phyloP scores from a whole-genome alignment of 2,329 filamentous ascomycete genomes.

The Ophiostoma fasciatum region DNA sequence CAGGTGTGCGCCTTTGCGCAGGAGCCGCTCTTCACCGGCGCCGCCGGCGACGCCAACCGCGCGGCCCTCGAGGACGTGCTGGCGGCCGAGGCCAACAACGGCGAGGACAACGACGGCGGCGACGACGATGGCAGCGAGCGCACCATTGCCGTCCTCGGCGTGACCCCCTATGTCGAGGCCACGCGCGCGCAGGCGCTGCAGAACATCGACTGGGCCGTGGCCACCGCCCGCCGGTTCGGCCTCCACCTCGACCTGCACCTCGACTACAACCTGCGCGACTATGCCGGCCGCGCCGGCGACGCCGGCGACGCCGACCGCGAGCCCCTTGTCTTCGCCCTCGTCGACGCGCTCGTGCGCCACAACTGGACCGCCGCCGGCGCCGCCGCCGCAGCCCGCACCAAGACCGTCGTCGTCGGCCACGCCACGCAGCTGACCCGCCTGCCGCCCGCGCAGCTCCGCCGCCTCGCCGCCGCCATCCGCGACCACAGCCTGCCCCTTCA shows the following conservation, averaged over 20 bases:
- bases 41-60: constrained; percentile 33
- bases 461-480: constrained; percentile 31
- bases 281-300: constrained; percentile 5
- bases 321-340: constrained; percentile 37
- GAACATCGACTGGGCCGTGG: constrained; percentile 51
- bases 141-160: constrained; percentile 45
- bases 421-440: constrained; percentile 52
- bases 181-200: constrained; percentile 28
- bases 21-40: constrained; percentile 47
- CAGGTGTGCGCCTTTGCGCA: constrained; percentile 61
- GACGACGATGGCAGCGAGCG: not conserved
- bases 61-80: constrained; percentile 25
- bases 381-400: constrained; percentile 15
- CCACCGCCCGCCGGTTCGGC: constrained; percentile 30
- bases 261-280: constrained; percentile 48
- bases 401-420: constrained; percentile 48
- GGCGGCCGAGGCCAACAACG: constrained; percentile 10
- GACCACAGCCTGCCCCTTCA: constrained; percentile 38
- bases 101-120: not conserved
- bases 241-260: constrained; percentile 57
- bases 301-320: constrained; percentile 10
- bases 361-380: constrained; percentile 28
- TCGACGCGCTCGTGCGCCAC: constrained; percentile 32
- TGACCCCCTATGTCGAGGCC: constrained; percentile 55
- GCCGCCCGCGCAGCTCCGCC: constrained; percentile 29